phyloP scores from a whole-genome alignment of 2,329 filamentous ascomycete genomes.

The Aphanoascus verrucosus region DNA sequence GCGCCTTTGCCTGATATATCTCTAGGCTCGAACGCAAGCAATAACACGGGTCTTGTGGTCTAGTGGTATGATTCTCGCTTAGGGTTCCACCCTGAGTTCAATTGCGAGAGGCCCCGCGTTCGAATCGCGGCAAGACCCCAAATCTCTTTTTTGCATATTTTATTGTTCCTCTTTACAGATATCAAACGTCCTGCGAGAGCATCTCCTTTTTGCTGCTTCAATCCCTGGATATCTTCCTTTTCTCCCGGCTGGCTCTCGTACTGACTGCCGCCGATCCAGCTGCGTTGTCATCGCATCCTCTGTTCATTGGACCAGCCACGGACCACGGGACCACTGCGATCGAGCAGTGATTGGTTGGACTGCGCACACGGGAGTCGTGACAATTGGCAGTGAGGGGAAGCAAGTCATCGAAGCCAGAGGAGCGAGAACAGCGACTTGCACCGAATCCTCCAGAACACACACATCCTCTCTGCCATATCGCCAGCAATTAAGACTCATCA shows the following conservation, averaged over 20 bases:
- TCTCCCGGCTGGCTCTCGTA: background rate
- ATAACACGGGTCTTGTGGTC: conserved; percentile 22
- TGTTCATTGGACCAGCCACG: conserved; percentile 9
- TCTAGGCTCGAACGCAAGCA: background rate
- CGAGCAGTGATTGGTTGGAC: conserved; percentile 3
- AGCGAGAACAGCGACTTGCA: background rate
- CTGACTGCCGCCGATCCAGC: background rate
- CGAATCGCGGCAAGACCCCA: conserved; percentile 17
- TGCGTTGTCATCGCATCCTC: conserved; percentile 1
- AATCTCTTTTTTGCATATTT: conserved; percentile 2
- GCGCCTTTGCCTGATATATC: too few relatives aligned
- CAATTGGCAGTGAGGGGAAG: conserved; percentile 9
- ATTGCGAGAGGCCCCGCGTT: conserved; percentile 15
- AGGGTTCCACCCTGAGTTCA: conserved; percentile 19
- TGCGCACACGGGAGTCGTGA: conserved; percentile 3
- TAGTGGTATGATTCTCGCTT: conserved; percentile 37
- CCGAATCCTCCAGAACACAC: background rate
- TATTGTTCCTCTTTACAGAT: background rate
- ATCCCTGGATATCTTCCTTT: background rate
- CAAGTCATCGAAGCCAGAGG: background rate
- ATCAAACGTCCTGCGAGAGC: background rate
- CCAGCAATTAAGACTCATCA: background rate
- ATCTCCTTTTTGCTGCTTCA: background rate
- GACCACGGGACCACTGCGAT: conserved; percentile 4
- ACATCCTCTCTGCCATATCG: background rate